Base-by-base conservation (phyloP, 306 rosid genomes). In the Trifolium pratense region DNA sequence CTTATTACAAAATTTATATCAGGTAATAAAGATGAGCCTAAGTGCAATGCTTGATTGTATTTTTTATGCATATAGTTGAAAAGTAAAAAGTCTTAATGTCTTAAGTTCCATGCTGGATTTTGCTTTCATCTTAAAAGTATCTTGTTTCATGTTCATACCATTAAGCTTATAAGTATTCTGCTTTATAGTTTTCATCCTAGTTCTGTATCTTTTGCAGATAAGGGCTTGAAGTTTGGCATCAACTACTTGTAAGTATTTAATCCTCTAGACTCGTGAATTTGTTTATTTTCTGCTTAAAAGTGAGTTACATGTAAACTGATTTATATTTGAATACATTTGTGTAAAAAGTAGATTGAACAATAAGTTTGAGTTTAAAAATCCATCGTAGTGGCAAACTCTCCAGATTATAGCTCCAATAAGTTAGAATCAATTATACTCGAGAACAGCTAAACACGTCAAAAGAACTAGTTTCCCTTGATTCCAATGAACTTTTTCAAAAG, bases 201-300 rank as follows among this genome's bases (percentile, higher is more conserved):
- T 71, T 58, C 43, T 81, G 26, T 8, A 59, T 53, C n/a, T 45
- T 75, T 71, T 70, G 43, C 65, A 75, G 75, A 60, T 34, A 37
- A 20, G 64, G 6, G 18, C 66, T 83, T 80, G 63, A 70, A 68
- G 31, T 58, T 83, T 9, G 53, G 46, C 77, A 48, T 74, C 34
- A 77, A 29, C 20, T 58, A 68, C 39, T 32, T 69, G 85, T 78
- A 65, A 74, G 82, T 39, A 73, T 73, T 68, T 32, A 36, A 25
- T 65, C 66, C 60, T 66, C 45, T 67, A 16, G 15, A 65, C 29
- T 51, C 32, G 43, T 10, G 10, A 31, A 12, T 59, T 79, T 67
- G 21, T 75, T 68, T 45, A 53, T 67, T 43, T 61, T 79, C 36
- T 68, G 45, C 8, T 5, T 48, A 15, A 48, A n/a, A 6, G 3